A percentile compares a stretch with the other conserved stretches of the same genome.
Evolutionary conservation across 805 yeast species (phyloP).

Genomic region (Suhomyces tanzawaensis): DNA sequence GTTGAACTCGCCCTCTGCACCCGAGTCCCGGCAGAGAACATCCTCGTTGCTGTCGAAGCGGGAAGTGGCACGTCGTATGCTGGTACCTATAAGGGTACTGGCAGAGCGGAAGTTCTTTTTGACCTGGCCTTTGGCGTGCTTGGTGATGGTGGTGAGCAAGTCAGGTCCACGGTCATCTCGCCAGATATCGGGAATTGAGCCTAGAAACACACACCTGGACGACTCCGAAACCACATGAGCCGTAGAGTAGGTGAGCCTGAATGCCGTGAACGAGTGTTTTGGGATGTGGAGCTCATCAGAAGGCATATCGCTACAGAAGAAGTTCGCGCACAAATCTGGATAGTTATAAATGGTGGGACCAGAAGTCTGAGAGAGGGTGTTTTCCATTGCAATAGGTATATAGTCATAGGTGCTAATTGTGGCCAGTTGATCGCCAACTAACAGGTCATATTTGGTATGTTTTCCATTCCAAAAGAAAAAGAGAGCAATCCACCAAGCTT

Average conservation of each 20-base stretch:
- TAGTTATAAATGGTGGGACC: too few relatives aligned
- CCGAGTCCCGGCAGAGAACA: conserved; percentile 4
- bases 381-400: too few relatives aligned
- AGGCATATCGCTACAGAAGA: too few relatives aligned
- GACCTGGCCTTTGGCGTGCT: conserved; percentile 9
- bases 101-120: conserved; percentile 9
- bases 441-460: too few relatives aligned
- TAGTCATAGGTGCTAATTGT: too few relatives aligned
- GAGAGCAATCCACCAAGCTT: too few relatives aligned
- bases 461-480: too few relatives aligned
- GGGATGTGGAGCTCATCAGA: conserved; percentile 48
- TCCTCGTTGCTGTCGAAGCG: conserved; percentile 1
- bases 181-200: conserved; percentile 62
- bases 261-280: conserved; percentile 57
- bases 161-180: conserved; percentile 32
- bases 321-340: too few relatives aligned
- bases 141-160: conserved; percentile 16
- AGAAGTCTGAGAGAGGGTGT: too few relatives aligned
- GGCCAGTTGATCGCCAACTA: too few relatives aligned
- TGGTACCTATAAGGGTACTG: conserved; percentile 4
- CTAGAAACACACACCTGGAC: conserved; percentile 51
- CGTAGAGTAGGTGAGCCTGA: conserved; percentile 52
- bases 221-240: conserved; percentile 47
- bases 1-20: conserved; percentile 7
- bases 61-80: conserved; percentile 5